Percentiles rank a stretch among this genome's conserved stretches.
phyloP scores from a whole-genome alignment of 345 rosid genomes.

The Citrus maxima region DNA sequence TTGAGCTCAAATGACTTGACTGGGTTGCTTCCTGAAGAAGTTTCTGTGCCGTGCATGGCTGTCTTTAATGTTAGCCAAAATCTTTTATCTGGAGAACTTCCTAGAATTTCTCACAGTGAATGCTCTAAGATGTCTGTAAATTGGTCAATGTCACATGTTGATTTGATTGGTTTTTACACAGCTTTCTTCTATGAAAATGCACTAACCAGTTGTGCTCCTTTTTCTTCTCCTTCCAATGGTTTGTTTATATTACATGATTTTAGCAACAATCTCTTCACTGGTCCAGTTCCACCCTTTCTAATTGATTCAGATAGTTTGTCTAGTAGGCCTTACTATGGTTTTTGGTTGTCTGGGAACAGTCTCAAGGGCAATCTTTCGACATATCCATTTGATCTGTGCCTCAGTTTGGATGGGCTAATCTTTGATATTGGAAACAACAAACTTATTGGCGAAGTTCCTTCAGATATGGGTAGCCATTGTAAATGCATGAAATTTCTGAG shows the following conservation, averaged over 20 bases:
- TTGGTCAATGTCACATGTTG: slow-evolving; percentile 3
- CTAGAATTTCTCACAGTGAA: slow-evolving; percentile 21
- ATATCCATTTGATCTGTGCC: slow-evolving; percentile 39
- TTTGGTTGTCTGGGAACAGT: slow-evolving; percentile 38
- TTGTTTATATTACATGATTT: slow-evolving; percentile 41
- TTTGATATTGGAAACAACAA: slow-evolving; percentile 36
- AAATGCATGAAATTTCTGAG: slow-evolving; percentile 34
- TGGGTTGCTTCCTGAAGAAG: slow-evolving; percentile 30
- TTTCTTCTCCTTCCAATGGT: slow-evolving; percentile 13
- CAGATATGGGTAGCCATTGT: slow-evolving; percentile 35
- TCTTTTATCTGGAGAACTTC: slow-evolving; percentile 34
- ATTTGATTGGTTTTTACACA: slow-evolving; percentile 29
- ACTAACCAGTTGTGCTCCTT: slow-evolving; percentile 6
- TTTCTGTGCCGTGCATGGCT: slow-evolving; percentile 40
- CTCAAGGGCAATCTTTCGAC: slow-evolving; percentile 34
- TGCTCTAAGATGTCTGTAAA: slow-evolving; percentile 21
- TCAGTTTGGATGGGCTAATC: slow-evolving; percentile 30
- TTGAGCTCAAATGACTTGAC: slow-evolving; percentile 48
- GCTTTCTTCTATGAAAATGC: slow-evolving; percentile 33
- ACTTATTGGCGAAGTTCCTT: slow-evolving; percentile 41
- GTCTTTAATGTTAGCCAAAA: slow-evolving; percentile 40
- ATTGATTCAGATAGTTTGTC: slow-evolving; percentile 24
- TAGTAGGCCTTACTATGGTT: slow-evolving; percentile 34
- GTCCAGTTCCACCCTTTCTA: slow-evolving; percentile 32
- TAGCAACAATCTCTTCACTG: slow-evolving; percentile 39